Conservation (phyloP, 176 grass and related monocot species). For the Triticum turgidum region DNA sequence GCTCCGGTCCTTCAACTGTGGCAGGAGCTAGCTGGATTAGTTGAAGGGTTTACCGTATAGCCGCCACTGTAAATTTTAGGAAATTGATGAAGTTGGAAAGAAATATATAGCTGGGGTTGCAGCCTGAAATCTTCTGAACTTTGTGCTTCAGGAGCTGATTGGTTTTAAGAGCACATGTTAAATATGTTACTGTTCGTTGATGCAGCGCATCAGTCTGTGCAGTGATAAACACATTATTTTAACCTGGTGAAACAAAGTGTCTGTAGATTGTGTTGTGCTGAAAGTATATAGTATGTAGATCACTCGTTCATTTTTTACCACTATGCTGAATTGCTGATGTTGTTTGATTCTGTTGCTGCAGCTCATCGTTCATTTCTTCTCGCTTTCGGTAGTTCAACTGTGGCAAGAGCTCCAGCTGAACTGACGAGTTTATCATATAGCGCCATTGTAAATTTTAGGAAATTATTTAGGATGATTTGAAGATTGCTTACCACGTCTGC, state of each 20-base stretch:
- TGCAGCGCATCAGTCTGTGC: background rate
- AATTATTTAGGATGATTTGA: too few relatives aligned
- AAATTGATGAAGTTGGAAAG: background rate
- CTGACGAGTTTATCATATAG: background rate
- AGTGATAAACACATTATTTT: background rate
- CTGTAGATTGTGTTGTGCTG: background rate
- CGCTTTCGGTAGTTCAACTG: constrained; percentile 31
- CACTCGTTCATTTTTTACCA: background rate
- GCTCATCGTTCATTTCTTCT: constrained; percentile 39
- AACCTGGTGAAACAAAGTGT: background rate
- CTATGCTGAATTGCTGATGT: background rate
- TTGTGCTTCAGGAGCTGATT: background rate
- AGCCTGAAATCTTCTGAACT: background rate
- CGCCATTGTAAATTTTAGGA: too few relatives aligned
- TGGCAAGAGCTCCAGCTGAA: constrained; percentile 10
- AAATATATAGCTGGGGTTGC: background rate
- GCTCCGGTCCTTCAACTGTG: constrained; percentile 40
- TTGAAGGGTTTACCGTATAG: background rate
- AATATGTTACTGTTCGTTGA: background rate
- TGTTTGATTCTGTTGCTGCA: background rate
- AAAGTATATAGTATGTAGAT: background rate
- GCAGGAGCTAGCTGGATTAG: constrained; percentile 16
- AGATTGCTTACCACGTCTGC: too few relatives aligned
- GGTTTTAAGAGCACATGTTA: background rate
- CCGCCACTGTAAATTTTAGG: constrained; percentile 8